Conservation (phyloP, 1,284 basidiomycete species). For the Polyporus tsugae region DNA sequence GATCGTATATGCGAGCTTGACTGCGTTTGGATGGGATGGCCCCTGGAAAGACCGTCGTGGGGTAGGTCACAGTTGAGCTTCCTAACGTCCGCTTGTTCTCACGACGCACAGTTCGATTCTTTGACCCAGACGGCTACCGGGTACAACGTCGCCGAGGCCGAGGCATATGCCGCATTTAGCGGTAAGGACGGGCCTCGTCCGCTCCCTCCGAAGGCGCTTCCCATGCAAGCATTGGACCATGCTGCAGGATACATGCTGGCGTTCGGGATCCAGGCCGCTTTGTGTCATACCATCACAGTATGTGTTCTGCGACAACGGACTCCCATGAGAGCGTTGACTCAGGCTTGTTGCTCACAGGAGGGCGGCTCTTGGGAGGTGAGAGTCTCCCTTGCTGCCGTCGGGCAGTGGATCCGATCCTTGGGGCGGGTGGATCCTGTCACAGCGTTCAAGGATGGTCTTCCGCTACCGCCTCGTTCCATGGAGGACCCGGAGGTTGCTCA, state of each 20-base stretch:
- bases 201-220: conserved; percentile 55
- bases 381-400: conserved; percentile 64
- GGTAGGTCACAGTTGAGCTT: conserved; percentile 42
- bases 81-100: neutral
- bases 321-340: neutral
- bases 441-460: conserved; percentile 50
- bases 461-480: conserved; percentile 45
- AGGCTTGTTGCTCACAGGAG: conserved; percentile 48
- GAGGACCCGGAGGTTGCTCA: conserved; percentile 48
- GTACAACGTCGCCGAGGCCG: conserved; percentile 65
- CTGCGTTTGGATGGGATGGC: conserved; percentile 68
- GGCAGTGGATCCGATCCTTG: conserved; percentile 63
- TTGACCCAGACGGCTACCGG: conserved; percentile 73
- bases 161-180: conserved; percentile 50
- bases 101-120: conserved; percentile 64
- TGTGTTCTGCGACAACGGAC: conserved; percentile 23
- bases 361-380: conserved; percentile 71
- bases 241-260: conserved; percentile 68
- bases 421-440: conserved; percentile 52
- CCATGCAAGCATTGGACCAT: conserved; percentile 72
- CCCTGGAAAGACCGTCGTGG: conserved; percentile 66
- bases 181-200: conserved; percentile 24
- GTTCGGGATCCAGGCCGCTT: conserved; percentile 64
- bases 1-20: conserved; percentile 65
- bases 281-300: conserved; percentile 62